Base-by-base conservation (phyloP, 2,329 filamentous ascomycete species). In the Diaporthe citriasiana region DNA sequence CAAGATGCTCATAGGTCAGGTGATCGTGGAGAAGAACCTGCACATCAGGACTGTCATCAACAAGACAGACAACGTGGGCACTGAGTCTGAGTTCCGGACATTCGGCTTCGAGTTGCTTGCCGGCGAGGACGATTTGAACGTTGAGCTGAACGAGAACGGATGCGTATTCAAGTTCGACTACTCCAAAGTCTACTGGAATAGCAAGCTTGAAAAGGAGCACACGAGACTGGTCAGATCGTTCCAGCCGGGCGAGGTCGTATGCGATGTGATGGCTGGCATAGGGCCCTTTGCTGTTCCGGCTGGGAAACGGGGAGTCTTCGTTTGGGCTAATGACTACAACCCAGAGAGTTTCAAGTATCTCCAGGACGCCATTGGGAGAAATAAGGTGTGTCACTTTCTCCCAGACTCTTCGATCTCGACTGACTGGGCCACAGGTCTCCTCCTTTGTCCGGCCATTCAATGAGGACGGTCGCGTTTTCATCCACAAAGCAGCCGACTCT, bases 151-250 rank as follows among this genome's bases (percentile, higher is more conserved):
- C 77, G 95, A 98, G 84, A 93, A 94, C 79, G 90, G 91, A 75
- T 98, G 97, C 85, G 86, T 88, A n/a, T 99, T 98, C 85, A 88
- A 88, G 72, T 98, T 99, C 83, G 94, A 99, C 85, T 99, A 97
- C 83, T 91, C 93, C 76, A 97, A 97, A 78, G 97, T 99, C 5
- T 99, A 99, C 87, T 99, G 96, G 96, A 99, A 99, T 84, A 95
- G 92, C 79, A 92, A 96, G 78, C 90, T 99, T 19, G 93, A 97
- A 79, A 94, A 92, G 0, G 97, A 99, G 83, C 97, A 99, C 83
- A 91, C 93, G 77, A 89, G 97, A 4, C 86, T 98, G 22, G 91
- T 96, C 74, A 86, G 89, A 70, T 84, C 92, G 71, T 98, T 98
- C 86, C 85, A 90, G 72, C 91, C 93, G 9, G 95, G 97, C 51